phyloP scores from a whole-genome alignment of 352 stramenopile genomes.

The Blastocystis sp. region DNA sequence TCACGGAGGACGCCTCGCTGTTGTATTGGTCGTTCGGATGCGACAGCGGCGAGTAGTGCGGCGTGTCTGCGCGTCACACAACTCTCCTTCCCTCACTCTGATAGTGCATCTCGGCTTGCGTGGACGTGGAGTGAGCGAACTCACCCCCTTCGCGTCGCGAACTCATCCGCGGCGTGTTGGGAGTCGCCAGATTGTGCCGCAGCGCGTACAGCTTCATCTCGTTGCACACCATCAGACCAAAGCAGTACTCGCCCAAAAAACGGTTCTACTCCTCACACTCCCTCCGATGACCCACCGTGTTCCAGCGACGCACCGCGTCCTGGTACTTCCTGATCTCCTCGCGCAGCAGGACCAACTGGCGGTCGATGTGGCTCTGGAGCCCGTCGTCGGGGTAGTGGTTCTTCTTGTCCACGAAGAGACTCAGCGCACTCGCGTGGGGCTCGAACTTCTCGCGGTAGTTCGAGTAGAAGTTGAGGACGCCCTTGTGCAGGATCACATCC shows the following conservation, averaged over 20 bases:
- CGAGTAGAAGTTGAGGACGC: slow-evolving; percentile 43
- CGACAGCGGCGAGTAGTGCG: neutral
- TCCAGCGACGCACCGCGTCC: neutral
- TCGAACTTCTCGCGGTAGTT: slow-evolving; percentile 23
- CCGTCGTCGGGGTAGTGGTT: slow-evolving; percentile 3
- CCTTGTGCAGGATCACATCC: slow-evolving; percentile 23
- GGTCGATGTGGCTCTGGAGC: neutral
- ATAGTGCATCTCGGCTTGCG: too few relatives aligned
- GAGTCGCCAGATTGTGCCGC: neutral
- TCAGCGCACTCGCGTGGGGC: neutral
- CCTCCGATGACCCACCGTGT: neutral
- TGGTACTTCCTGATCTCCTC: slow-evolving; percentile 1
- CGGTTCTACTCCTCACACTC: neutral
- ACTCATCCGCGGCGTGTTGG: too few relatives aligned
- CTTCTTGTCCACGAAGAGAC: neutral
- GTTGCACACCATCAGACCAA: neutral
- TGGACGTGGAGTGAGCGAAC: too few relatives aligned
- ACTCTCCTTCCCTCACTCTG: too few relatives aligned
- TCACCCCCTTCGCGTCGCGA: too few relatives aligned
- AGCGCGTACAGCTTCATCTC: neutral
- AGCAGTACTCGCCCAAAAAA: neutral
- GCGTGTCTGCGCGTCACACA: too few relatives aligned
- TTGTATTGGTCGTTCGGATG: neutral
- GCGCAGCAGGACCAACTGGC: neutral
- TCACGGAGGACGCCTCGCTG: slow-evolving; percentile 11